These are phyloP conservation scores for Amniculicola lignicola DNA, from an alignment of 495 filamentous ascomycete species.

Conservation along the genomic window DNA sequence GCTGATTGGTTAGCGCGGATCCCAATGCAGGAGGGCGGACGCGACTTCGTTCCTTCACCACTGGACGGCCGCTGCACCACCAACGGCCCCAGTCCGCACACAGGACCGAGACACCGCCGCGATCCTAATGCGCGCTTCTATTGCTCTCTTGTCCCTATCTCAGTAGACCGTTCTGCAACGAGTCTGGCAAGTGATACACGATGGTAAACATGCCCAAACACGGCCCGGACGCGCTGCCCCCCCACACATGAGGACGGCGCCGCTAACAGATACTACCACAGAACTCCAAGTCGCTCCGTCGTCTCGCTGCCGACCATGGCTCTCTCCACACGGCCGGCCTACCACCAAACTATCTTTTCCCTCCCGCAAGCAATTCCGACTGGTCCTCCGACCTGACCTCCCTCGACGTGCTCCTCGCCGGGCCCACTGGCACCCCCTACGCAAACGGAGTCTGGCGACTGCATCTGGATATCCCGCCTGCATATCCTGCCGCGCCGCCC, in stretches of 20 bases:
- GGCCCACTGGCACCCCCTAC: conserved; percentile 65
- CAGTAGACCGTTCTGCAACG: neutral
- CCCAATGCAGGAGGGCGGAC: too few relatives aligned
- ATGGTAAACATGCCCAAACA: conserved; percentile 19
- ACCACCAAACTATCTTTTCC: conserved; percentile 67
- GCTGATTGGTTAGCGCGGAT: too few relatives aligned
- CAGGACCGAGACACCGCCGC: too few relatives aligned
- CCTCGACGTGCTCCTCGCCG: conserved; percentile 58
- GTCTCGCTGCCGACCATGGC: conserved; percentile 64
- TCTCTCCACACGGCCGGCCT: conserved; percentile 55
- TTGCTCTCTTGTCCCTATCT: neutral
- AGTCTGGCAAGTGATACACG: neutral
- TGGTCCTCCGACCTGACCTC: conserved; percentile 57
- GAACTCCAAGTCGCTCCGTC: conserved; percentile 55
- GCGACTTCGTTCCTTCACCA: too few relatives aligned
- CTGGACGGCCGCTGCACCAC: too few relatives aligned
- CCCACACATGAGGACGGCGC: too few relatives aligned
- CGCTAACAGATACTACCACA: conserved; percentile 15
- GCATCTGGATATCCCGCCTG: conserved; percentile 60
- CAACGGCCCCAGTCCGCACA: too few relatives aligned
- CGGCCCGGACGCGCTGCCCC: too few relatives aligned
- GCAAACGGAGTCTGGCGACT: conserved; percentile 58
- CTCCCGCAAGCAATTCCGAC: conserved; percentile 37
- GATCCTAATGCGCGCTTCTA: neutral
- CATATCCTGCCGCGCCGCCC: conserved; percentile 63